Evolutionary conservation across 2,329 filamentous ascomycete genomes (phyloP).

Genomic region (Claviceps fusiformis): DNA sequence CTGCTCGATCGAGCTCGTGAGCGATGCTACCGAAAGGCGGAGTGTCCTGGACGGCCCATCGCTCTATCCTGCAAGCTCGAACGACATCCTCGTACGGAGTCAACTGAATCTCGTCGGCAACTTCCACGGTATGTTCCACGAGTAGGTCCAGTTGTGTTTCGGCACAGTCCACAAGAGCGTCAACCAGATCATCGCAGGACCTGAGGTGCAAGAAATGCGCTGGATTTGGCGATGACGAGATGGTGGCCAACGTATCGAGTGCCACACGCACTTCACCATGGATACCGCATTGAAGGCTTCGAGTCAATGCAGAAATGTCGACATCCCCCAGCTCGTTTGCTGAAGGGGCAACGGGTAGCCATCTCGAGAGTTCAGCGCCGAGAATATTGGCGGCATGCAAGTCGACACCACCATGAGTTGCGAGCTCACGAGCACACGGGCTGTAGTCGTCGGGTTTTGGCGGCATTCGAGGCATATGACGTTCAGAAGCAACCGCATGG

Average conservation of each 20-base stretch:
- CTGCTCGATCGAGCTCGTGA: constrained; percentile 74
- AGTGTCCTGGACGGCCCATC: constrained; percentile 56
- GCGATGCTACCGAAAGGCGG: constrained; percentile 60
- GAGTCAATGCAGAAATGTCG: constrained; percentile 78
- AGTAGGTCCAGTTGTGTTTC: constrained; percentile 77
- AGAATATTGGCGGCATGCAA: constrained; percentile 50
- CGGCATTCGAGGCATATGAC: constrained; percentile 23
- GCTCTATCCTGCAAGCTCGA: constrained; percentile 63
- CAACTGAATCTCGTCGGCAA: constrained; percentile 75
- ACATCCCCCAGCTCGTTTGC: constrained; percentile 72
- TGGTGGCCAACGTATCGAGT: constrained; percentile 64
- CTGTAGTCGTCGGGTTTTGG: constrained; percentile 39
- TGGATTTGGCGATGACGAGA: constrained; percentile 48
- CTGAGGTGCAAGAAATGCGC: constrained; percentile 54
- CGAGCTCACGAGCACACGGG: constrained; percentile 39
- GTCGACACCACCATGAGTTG: constrained; percentile 59
- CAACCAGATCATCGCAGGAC: constrained; percentile 76
- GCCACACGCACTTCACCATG: constrained; percentile 81
- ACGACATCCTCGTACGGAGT: constrained; percentile 78
- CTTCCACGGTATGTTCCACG: constrained; percentile 71
- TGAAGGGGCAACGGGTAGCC: constrained; percentile 62
- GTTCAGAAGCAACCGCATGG: constrained; percentile 13
- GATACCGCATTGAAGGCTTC: constrained; percentile 81
- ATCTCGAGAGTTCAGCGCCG: constrained; percentile 50
- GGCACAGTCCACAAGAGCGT: constrained; percentile 78